phyloP scores from a whole-genome alignment of 2,329 filamentous ascomycete species.

The Penicillium hesseltinei region DNA sequence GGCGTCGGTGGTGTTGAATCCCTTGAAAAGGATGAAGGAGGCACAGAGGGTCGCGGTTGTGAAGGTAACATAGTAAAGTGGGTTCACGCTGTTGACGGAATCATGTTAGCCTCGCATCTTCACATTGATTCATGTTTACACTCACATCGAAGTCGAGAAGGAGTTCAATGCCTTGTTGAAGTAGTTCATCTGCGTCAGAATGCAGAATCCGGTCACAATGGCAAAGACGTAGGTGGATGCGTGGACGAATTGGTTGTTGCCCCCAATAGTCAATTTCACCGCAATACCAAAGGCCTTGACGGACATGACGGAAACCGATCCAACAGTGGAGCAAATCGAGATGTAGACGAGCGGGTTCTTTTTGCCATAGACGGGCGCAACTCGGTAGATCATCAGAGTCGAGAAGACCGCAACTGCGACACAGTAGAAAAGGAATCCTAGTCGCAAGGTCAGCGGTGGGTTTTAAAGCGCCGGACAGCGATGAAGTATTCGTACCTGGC shows the following conservation, averaged over 20 bases:
- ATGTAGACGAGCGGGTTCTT: constrained; percentile 95
- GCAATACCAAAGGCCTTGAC: constrained; percentile 98
- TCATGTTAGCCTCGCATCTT: constrained; percentile 3
- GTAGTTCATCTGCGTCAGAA: constrained; percentile 99
- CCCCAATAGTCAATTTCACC: constrained; percentile 86
- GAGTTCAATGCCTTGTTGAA: constrained; percentile 98
- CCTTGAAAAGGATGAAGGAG: constrained; percentile 92
- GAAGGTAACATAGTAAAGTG: constrained; percentile 96
- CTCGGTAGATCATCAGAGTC: constrained; percentile 90
- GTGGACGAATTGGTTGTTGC: constrained; percentile 92
- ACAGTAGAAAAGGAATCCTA: constrained; percentile 89
- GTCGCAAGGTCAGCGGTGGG: not conserved
- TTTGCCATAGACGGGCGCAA: constrained; percentile 86
- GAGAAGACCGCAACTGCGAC: constrained; percentile 77
- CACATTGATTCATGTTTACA: constrained; percentile 15
- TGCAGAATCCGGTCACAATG: constrained; percentile 89
- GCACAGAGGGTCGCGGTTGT: constrained; percentile 91
- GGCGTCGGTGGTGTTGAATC: constrained; percentile 90
- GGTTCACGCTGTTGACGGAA: constrained; percentile 68
- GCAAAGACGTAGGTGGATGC: constrained; percentile 97
- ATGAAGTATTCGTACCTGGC: constrained; percentile 62
- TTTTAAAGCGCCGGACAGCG: not conserved
- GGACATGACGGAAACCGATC: constrained; percentile 97
- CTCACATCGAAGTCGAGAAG: constrained; percentile 95
- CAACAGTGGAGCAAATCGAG: constrained; percentile 95